Evolutionary conservation across 2,329 filamentous ascomycete species (phyloP), one percentile per base, ranked within the genome.

Genomic region (Gnomoniopsis sp.): DNA sequence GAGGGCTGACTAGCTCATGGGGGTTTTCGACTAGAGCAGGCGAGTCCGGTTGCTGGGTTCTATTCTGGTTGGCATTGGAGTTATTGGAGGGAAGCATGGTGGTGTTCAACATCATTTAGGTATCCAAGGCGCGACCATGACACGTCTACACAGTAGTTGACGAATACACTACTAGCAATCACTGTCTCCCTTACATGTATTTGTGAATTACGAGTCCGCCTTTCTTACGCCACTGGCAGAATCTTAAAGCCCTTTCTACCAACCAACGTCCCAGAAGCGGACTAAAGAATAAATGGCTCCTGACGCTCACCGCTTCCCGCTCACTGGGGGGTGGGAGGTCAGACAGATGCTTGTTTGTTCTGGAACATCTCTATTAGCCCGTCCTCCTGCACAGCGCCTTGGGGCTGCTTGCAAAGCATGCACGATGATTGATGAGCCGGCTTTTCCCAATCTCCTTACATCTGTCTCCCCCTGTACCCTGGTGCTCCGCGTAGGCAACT

Each of bases 121-220:
- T 21, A 19, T 36, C 21, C 30, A 33, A 26, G 6, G 52, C 33
- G 21, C 36, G 26, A 23, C 17, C 41, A 26, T 38, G 8, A 22
- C 41, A 19, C 43, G 19, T 34, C 22, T 44, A 30, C 36, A 36
- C 26, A 23, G 38, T 43, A 36, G 12, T 53, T 49, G 23, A 30
- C 46, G 53, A 22, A 26, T 38, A 49, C 50, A 41, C 41, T 54
- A 26, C 53, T 57, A 47, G 52, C 49, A 30, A 30, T 30, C 26
- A 4, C 26, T 30, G 26, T 8, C 8, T 4, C 26, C 26, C 4
- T 30, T 8, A 30, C 26, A 30, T 30, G 4, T 30, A 30, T 30
- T 8, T 30, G 26, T 30, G 26, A 30, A 30, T 30, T 30, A 8
- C 26, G 8, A 30, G 26, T 8, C 26, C 26, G 26, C 26, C 26